Base-by-base conservation (phyloP, 768 basidiomycete species). In the Russula compacta region DNA sequence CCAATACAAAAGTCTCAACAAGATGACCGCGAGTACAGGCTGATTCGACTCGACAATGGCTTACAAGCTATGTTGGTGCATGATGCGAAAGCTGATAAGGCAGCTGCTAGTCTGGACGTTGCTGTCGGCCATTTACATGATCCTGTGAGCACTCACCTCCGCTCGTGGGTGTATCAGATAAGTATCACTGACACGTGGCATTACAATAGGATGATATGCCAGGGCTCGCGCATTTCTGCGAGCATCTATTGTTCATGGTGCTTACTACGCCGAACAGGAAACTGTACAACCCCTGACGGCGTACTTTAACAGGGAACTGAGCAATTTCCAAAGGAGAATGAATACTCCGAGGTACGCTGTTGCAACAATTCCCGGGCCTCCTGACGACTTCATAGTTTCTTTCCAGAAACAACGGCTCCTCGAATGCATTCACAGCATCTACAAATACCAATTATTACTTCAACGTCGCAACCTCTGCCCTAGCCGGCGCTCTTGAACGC, bases 201-300 rank as follows among this genome's bases (percentile, higher is more conserved):
- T 39, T 29, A 0, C 9, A 21, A 33, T 53, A 90, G 84, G 84
- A 81, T 70, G 92, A 95, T 70, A 88, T 94, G 81, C 93, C 90
- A 10, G 93, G 93, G 11, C 79, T 95, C 47, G 93, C 93, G 51
- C 92, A 95, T 73, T 95, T 95, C 70, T 95, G 94, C 74, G 95
- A 99, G 71, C 95, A 99, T 72, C 71, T 99, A 52, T 73, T 97
- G 63, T 99, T 99, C 74, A 92, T 99, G 86, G 95, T 93, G 67
- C 63, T 84, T 8, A 36, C 6, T 38, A 38, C 42, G 49, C 38
- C 8, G 53, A 40, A 42, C 14, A 29, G 11, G 0, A 49, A 35
- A 15, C 54, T 1, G 11, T 56, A 56, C 33, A 29, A 58, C 36
- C 65, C 24, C 56, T 24, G 44, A 49, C 9, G 9, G 6, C 29